Evolutionary conservation across 2,329 filamentous ascomycete genomes (phyloP).

Genomic region (Chrysoporthe cubensis): DNA sequence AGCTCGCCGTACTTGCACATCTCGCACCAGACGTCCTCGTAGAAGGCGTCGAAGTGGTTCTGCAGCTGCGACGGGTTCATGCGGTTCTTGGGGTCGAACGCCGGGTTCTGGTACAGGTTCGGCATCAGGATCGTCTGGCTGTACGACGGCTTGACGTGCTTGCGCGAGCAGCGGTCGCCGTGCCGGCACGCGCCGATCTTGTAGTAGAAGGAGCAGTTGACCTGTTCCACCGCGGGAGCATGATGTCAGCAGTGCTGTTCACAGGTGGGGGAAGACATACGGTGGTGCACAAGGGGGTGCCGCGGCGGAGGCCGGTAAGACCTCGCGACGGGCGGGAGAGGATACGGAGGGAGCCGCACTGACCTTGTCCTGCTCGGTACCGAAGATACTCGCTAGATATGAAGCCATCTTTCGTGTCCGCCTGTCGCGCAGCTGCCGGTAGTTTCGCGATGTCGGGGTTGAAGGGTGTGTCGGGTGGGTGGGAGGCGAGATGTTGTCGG

Average conservation of each 20-base stretch:
- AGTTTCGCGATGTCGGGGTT: background rate
- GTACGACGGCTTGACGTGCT: conserved; percentile 99
- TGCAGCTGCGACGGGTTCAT: conserved; percentile 96
- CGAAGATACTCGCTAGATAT: conserved; percentile 99
- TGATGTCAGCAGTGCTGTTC: conserved; percentile 29
- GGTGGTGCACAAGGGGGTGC: too few species aligned
- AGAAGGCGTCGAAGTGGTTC: conserved; percentile 99
- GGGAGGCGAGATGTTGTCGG: background rate
- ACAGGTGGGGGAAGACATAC: background rate
- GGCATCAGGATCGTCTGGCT: conserved; percentile 96
- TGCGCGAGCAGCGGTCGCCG: conserved; percentile 96
- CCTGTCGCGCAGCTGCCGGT: background rate
- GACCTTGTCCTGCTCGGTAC: conserved; percentile 94
- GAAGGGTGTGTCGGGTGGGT: too few species aligned
- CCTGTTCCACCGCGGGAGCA: conserved; percentile 40
- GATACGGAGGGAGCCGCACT: conserved; percentile 8
- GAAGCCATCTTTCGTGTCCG: conserved; percentile 72
- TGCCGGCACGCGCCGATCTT: conserved; percentile 99
- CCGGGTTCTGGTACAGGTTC: conserved; percentile 98
- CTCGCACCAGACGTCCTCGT: conserved; percentile 99
- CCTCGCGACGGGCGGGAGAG: background rate
- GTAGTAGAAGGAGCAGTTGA: conserved; percentile 99
- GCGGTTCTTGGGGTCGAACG: conserved; percentile 94
- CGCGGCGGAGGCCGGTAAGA: too few species aligned
- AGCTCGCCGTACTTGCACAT: conserved; percentile 98